Percentiles rank a stretch among this genome's conserved stretches.
Evolutionary conservation across 805 yeast species (phyloP).

Genomic region (Yamadazyma kitorensis): DNA sequence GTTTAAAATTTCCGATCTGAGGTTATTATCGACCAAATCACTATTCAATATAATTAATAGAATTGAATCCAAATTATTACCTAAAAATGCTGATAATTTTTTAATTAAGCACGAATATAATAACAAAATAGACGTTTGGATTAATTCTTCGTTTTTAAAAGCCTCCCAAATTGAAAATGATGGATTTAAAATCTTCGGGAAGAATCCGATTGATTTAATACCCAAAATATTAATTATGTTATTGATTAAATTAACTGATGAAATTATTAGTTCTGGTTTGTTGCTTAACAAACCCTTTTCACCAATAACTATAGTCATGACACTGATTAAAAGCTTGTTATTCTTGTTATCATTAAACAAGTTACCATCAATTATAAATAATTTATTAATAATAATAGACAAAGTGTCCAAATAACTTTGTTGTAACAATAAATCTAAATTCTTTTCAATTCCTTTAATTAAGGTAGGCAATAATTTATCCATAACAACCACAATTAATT

Average conservation of each 20-base stretch:
- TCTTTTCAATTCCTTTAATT: conserved; percentile 32
- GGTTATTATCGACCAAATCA: conserved; percentile 53
- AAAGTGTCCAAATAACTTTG: conserved; percentile 72
- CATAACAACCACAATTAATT: conserved; percentile 51
- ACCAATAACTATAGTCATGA: conserved; percentile 49
- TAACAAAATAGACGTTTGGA: conserved; percentile 71
- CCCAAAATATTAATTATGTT: conserved; percentile 74
- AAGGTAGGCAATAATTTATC: conserved; percentile 49
- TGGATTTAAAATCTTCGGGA: conserved; percentile 82
- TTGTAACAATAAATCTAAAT: conserved; percentile 47
- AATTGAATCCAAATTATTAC: conserved; percentile 57
- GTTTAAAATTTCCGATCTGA: conserved; percentile 61
- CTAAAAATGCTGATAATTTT: conserved; percentile 81
- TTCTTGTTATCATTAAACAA: conserved; percentile 36
- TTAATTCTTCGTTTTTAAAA: conserved; percentile 24
- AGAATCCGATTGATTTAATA: conserved; percentile 77
- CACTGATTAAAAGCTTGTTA: conserved; percentile 43
- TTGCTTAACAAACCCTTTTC: conserved; percentile 52
- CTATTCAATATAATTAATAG: conserved; percentile 57
- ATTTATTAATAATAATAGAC: conserved; percentile 60
- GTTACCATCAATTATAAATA: conserved; percentile 40
- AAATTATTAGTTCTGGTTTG: conserved; percentile 62
- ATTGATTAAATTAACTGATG: conserved; percentile 71
- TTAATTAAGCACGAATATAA: conserved; percentile 72
- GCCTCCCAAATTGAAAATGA: conserved; percentile 57